Evolutionary conservation across 176 grass and related monocot species (phyloP).

Genomic region (Lolium multiflorum): DNA sequence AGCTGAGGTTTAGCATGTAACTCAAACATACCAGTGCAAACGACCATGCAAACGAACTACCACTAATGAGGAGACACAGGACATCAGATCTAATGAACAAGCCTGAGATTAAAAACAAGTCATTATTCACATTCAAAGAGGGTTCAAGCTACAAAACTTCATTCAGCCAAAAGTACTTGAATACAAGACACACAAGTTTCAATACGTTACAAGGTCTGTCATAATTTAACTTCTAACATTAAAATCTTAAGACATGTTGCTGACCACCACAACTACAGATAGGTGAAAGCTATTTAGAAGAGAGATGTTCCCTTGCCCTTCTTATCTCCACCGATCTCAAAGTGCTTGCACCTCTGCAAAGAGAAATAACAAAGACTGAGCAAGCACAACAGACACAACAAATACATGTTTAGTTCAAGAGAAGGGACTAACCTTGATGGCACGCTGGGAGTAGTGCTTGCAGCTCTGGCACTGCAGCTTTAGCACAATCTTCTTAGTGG

Average conservation of each 20-base stretch:
- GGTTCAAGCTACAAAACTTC: slow-evolving; percentile 42
- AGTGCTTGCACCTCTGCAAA: slow-evolving; percentile 92
- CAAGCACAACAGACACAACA: neutral
- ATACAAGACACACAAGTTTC: slow-evolving; percentile 28
- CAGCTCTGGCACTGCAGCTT: slow-evolving; percentile 95
- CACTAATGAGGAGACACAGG: neutral
- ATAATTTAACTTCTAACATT: slow-evolving; percentile 41
- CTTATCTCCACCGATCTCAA: slow-evolving; percentile 97
- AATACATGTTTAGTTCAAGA: neutral
- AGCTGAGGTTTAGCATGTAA: neutral
- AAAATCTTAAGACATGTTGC: slow-evolving; percentile 10
- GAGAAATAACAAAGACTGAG: neutral
- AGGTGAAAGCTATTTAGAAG: slow-evolving; percentile 57
- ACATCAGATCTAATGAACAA: neutral
- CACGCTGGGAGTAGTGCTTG: slow-evolving; percentile 84
- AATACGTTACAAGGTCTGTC: slow-evolving; percentile 38
- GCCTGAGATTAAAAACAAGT: neutral
- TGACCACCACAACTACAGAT: slow-evolving; percentile 32
- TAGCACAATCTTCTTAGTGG: slow-evolving; percentile 95
- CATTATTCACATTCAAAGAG: neutral
- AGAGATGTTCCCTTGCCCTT: slow-evolving; percentile 98
- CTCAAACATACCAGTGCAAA: neutral
- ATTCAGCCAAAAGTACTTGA: slow-evolving; percentile 31
- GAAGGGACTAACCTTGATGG: slow-evolving; percentile 65
- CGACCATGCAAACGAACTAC: neutral